Percentiles rank a stretch among this genome's conserved stretches.
These are phyloP conservation scores for Rhynchospora pubera DNA, from an alignment of 176 grass and related monocot genomes.

Conservation along the genomic window DNA sequence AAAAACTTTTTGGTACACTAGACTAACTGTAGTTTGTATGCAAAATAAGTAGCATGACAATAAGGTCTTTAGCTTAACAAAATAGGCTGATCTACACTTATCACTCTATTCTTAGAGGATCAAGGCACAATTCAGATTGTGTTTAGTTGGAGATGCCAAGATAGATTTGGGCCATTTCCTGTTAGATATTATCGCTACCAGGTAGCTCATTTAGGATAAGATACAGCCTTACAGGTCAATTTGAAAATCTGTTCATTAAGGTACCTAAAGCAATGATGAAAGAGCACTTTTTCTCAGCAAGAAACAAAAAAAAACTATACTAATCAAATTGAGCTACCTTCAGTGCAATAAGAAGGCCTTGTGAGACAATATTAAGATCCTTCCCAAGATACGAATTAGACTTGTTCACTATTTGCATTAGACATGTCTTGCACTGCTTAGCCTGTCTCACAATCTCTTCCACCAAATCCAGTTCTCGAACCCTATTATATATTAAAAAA, in stretches of 20 bases:
- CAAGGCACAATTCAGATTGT: not conserved
- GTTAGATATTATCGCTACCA: not conserved
- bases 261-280: not conserved
- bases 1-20: not conserved
- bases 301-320: not conserved
- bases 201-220: not conserved
- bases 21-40: not conserved
- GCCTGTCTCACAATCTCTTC: slow-evolving; percentile 61
- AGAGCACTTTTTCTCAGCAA: not conserved
- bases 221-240: too few relatives aligned
- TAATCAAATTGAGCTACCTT: slow-evolving; percentile 45
- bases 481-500: slow-evolving; percentile 32
- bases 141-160: not conserved
- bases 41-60: not conserved
- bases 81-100: not conserved
- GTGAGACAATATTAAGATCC: slow-evolving; percentile 55
- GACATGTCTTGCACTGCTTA: slow-evolving; percentile 39
- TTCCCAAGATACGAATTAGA: slow-evolving; percentile 45
- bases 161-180: not conserved
- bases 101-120: not conserved
- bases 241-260: too few relatives aligned
- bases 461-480: slow-evolving; percentile 69
- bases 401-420: slow-evolving; percentile 59
- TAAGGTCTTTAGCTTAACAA: not conserved
- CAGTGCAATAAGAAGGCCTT: slow-evolving; percentile 55